Evolutionary conservation across 805 yeast genomes (phyloP).

Genomic region (Metschnikowia similis): DNA sequence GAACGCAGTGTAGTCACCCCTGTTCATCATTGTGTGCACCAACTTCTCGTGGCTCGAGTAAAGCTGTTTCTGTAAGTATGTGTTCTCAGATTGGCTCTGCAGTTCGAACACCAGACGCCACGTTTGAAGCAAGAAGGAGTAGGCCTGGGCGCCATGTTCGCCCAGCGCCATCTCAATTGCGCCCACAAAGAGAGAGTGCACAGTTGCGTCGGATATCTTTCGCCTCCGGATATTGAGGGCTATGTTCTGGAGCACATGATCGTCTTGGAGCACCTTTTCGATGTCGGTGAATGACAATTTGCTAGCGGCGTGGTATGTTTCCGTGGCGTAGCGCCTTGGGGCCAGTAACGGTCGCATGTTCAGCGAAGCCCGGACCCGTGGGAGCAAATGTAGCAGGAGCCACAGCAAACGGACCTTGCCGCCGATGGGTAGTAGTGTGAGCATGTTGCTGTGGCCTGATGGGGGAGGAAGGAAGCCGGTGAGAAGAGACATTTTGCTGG

Average conservation of each 20-base stretch:
- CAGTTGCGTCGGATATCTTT: constrained; percentile 10
- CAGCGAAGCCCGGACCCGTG: neutral
- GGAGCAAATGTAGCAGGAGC: neutral
- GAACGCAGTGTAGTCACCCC: constrained; percentile 22
- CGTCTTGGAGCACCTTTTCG: constrained; percentile 10
- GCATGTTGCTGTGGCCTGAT: neutral
- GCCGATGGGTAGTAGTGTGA: neutral
- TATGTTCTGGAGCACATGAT: constrained; percentile 1
- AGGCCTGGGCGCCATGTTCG: constrained; percentile 13
- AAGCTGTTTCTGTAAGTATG: constrained; percentile 6
- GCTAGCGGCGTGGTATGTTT: constrained; percentile 2
- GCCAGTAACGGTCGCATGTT: neutral
- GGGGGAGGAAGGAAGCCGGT: neutral
- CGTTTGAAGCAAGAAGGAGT: constrained; percentile 18
- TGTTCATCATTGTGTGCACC: constrained; percentile 26
- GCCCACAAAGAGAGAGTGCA: constrained; percentile 18
- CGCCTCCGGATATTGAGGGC: constrained; percentile 1
- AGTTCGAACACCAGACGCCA: constrained; percentile 22
- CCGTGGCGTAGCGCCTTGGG: neutral
- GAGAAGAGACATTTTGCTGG: constrained; percentile 1
- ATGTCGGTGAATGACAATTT: constrained; percentile 8
- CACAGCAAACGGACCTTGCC: neutral
- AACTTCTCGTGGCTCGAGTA: constrained; percentile 19
- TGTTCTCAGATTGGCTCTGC: neutral
- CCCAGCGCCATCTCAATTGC: constrained; percentile 24